Percentiles rank a stretch among this genome's conserved stretches.
phyloP scores from a whole-genome alignment of 306 rosid genomes.

The Prunus padus region DNA sequence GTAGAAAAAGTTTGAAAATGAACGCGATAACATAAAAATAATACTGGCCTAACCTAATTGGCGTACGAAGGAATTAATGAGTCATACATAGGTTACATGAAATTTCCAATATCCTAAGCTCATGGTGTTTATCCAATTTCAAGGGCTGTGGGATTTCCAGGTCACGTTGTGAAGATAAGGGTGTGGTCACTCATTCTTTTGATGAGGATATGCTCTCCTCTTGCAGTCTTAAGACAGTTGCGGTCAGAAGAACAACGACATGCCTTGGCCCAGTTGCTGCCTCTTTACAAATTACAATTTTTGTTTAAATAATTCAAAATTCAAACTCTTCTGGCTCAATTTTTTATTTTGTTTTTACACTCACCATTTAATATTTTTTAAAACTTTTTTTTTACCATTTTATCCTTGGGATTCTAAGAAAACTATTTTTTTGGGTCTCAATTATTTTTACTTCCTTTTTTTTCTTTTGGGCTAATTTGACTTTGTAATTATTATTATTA shows the following conservation, averaged over 20 bases:
- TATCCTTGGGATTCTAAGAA: neutral
- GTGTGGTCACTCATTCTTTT: neutral
- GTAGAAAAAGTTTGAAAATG: neutral
- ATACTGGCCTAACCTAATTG: neutral
- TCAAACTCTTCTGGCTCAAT: neutral
- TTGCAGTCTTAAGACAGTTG: neutral
- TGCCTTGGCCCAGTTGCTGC: neutral
- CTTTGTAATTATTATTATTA: too few species aligned
- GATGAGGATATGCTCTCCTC: slow-evolving; percentile 18
- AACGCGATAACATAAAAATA: neutral
- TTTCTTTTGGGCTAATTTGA: neutral
- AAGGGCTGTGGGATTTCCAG: slow-evolving; percentile 26
- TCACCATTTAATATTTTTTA: neutral
- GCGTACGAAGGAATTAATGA: slow-evolving; percentile 1
- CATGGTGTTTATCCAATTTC: slow-evolving; percentile 21
- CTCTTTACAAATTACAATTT: neutral
- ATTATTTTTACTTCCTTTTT: too few species aligned
- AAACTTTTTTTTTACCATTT: neutral
- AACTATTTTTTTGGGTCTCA: neutral
- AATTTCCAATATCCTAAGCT: slow-evolving; percentile 1
- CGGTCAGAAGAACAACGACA: slow-evolving; percentile 4
- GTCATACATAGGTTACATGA: neutral
- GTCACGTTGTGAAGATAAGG: slow-evolving; percentile 29
- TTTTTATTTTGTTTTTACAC: neutral
- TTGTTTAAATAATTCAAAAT: neutral